phyloP scores from a whole-genome alignment of 225 moss, liverwort and hornwort genomes.

The Marchantia polymorpha region DNA sequence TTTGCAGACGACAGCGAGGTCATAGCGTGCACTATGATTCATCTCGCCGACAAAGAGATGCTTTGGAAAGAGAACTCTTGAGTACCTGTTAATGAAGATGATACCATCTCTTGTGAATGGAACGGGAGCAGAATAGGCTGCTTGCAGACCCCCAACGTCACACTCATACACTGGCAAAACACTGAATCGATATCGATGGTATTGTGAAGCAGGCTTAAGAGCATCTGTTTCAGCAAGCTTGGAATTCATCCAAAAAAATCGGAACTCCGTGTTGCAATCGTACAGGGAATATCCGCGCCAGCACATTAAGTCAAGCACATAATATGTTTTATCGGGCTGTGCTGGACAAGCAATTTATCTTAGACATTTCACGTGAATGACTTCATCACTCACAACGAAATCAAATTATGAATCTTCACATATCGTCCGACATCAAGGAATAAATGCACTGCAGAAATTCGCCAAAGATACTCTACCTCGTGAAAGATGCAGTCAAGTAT shows the following conservation, averaged over 20 bases:
- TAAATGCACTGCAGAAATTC: background rate
- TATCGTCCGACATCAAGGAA: background rate
- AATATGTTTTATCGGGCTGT: conserved; percentile 91
- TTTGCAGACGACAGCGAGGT: too few relatives aligned
- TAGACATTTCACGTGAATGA: background rate
- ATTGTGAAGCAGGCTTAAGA: conserved; percentile 58
- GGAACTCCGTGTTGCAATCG: conserved; percentile 90
- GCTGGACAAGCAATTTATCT: background rate
- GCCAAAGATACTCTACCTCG: conserved; percentile 44
- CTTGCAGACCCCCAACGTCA: conserved; percentile 59
- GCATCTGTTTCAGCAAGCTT: conserved; percentile 87
- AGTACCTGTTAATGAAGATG: conserved; percentile 79
- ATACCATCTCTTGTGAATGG: conserved; percentile 80
- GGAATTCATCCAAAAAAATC: conserved; percentile 94
- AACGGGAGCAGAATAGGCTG: conserved; percentile 64
- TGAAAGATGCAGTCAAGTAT: conserved; percentile 97
- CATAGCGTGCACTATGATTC: too few relatives aligned
- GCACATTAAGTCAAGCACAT: conserved; percentile 98
- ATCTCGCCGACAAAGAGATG: background rate
- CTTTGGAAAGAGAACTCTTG: background rate
- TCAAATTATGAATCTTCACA: background rate
- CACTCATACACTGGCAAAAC: conserved; percentile 86
- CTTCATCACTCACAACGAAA: background rate
- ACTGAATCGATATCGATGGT: conserved; percentile 86
- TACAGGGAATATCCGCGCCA: conserved; percentile 99